Evolutionary conservation across 2,329 filamentous ascomycete genomes (phyloP).

Genomic region (Tolypocladium pustulatum): DNA sequence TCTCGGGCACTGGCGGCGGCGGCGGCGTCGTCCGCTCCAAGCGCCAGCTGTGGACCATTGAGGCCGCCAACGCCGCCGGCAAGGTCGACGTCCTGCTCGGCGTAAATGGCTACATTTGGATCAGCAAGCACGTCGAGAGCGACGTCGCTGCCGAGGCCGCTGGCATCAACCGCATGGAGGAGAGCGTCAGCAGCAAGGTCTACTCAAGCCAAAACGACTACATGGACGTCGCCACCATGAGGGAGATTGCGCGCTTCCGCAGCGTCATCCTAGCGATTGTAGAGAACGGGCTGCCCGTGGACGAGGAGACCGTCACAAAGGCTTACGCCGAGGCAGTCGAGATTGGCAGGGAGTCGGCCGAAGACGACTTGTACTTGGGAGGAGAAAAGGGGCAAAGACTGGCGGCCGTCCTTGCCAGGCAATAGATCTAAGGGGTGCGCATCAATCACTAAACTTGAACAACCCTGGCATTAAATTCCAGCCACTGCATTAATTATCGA

Average conservation of each 20-base stretch:
- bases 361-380: slow-evolving; percentile 50
- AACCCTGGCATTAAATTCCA: neutral
- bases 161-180: slow-evolving; percentile 77
- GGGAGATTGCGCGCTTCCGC: slow-evolving; percentile 77
- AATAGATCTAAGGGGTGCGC: slow-evolving; percentile 4
- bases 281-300: slow-evolving; percentile 71
- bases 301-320: slow-evolving; percentile 77
- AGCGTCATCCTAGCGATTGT: slow-evolving; percentile 77
- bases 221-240: slow-evolving; percentile 65
- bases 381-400: slow-evolving; percentile 44
- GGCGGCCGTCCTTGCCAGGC: slow-evolving; percentile 26
- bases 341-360: slow-evolving; percentile 50
- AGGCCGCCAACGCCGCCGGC: slow-evolving; percentile 41
- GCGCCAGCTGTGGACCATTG: slow-evolving; percentile 79
- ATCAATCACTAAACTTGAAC: neutral
- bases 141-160: slow-evolving; percentile 35
- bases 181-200: slow-evolving; percentile 72
- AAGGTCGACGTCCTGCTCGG: slow-evolving; percentile 81
- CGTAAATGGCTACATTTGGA: slow-evolving; percentile 96
- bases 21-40: slow-evolving; percentile 75
- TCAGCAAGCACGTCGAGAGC: slow-evolving; percentile 69
- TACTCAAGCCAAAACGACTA: slow-evolving; percentile 94
- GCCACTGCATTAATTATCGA: neutral
- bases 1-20: slow-evolving; percentile 75
- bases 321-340: slow-evolving; percentile 78